phyloP scores from a whole-genome alignment of 2,329 filamentous ascomycete genomes.

The Cadophora gregata region DNA sequence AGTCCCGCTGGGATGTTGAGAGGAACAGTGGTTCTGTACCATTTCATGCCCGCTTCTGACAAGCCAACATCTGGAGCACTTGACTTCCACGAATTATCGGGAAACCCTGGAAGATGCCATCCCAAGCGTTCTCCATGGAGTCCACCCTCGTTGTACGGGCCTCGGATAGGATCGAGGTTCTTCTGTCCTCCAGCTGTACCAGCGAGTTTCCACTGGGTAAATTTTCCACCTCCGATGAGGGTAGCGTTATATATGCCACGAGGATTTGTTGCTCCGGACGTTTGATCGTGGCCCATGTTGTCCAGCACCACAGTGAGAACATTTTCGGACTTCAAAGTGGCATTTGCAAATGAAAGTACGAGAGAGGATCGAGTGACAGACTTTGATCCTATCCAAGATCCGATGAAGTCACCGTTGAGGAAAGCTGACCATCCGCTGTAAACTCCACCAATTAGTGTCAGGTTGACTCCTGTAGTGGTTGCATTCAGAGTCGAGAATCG shows the following conservation, averaged over 20 bases:
- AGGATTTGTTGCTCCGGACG: slow-evolving; percentile 53
- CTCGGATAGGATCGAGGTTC: slow-evolving; percentile 60
- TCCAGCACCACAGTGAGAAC: slow-evolving; percentile 63
- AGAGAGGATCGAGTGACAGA: slow-evolving; percentile 46
- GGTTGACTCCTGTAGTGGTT: slow-evolving; percentile 41
- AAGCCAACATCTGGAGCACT: slow-evolving; percentile 45
- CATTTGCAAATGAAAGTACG: slow-evolving; percentile 57
- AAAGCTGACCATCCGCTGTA: slow-evolving; percentile 37
- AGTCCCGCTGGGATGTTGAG: slow-evolving; percentile 57
- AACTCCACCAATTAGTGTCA: slow-evolving; percentile 35
- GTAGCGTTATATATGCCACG: slow-evolving; percentile 60
- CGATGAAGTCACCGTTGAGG: slow-evolving; percentile 62
- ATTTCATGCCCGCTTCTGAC: slow-evolving; percentile 58
- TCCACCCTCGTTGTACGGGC: slow-evolving; percentile 62
- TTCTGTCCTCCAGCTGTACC: slow-evolving; percentile 60
- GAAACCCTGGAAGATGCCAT: slow-evolving; percentile 62
- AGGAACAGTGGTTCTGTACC: slow-evolving; percentile 59
- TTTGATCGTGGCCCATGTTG: slow-evolving; percentile 64
- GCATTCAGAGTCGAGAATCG: slow-evolving; percentile 42
- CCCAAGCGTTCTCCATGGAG: slow-evolving; percentile 63
- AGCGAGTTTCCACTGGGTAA: slow-evolving; percentile 59
- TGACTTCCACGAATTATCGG: slow-evolving; percentile 52
- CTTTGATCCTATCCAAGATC: slow-evolving; percentile 59
- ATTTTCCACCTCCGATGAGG: slow-evolving; percentile 47
- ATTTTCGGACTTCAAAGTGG: slow-evolving; percentile 52